Evolutionary conservation across 352 stramenopile genomes (phyloP).

Genomic region (Phytophthora brassicae): DNA sequence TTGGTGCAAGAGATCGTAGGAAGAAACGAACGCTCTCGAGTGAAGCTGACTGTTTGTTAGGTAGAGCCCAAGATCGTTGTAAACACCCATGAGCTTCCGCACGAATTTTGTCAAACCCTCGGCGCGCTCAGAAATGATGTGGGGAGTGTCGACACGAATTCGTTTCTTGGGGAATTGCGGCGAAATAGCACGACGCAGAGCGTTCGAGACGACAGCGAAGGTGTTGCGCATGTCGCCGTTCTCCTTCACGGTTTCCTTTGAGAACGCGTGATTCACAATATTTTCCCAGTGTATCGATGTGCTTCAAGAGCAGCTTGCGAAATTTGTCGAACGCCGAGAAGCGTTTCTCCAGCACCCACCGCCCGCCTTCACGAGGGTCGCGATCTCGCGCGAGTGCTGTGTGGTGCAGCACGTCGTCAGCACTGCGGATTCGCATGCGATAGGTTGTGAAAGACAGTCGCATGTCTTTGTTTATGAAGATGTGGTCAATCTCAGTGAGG

Average conservation of each 20-base stretch:
- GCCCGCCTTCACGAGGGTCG: constrained; percentile 14
- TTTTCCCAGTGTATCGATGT: constrained; percentile 47
- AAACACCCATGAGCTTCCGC: constrained; percentile 46
- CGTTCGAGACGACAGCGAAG: constrained; percentile 47
- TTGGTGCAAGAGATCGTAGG: constrained; percentile 15
- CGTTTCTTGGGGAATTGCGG: constrained; percentile 50
- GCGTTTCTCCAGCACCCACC: constrained; percentile 57
- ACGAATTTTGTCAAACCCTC: constrained; percentile 46
- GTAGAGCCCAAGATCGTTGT: constrained; percentile 54
- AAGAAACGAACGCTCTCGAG: constrained; percentile 18
- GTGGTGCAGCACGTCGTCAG: constrained; percentile 30
- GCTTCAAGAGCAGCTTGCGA: constrained; percentile 36
- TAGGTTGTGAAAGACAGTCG: constrained; percentile 53
- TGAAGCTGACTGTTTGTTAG: constrained; percentile 33
- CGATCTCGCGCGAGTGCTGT: constrained; percentile 18
- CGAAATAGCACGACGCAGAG: constrained; percentile 43
- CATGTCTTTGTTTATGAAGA: constrained; percentile 27
- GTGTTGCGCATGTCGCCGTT: constrained; percentile 28
- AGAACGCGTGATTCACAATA: constrained; percentile 19
- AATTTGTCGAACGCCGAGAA: constrained; percentile 64
- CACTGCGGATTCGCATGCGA: constrained; percentile 50
- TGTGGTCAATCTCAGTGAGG: constrained; percentile 27
- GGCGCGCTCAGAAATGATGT: constrained; percentile 45
- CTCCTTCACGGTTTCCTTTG: neutral
- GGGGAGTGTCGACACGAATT: constrained; percentile 44